Base-by-base conservation (phyloP, 805 yeast species). In the Candida silvatica region DNA sequence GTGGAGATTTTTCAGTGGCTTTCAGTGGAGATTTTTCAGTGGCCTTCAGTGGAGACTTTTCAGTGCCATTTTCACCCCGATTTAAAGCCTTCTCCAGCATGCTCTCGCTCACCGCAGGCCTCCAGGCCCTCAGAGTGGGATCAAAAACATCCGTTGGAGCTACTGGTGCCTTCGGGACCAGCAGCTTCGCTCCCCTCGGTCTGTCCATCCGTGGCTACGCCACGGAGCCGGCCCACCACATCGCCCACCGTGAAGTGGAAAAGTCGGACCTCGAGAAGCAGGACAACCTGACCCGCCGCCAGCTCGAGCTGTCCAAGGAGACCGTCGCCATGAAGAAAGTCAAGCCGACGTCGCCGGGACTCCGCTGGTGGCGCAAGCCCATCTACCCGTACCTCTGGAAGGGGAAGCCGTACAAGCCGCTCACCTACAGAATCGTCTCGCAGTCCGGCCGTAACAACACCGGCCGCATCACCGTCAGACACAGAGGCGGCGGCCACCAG, bases 401-500 rank as follows among this genome's bases (percentile, higher is more conserved):
- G 52, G 96, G 96, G 7, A 68, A 79, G 36, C 96, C 97, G 1
- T 62, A 81, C 38, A 68, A 69, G 53, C 76, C 77, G 30, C 68
- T 92, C 52, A 90, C 98, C 0, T 70, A 69, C 23, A 73, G 87
- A 14, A 74, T 73, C 51, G 73, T 77, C 51, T 71, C 74, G 37
- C 75, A 77, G 32, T 81, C 94, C 36, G 98, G 98, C 44, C 79
- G 98, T 64, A 88, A 90, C 58, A 68, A 81, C 59, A 66, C 81
- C 4, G 98, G 98, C 46, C 71, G 74, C 46, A 85, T 92, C 49
- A 86, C 95, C 4, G 81, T 85, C 31, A 76, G 98, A 55, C 96
- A 92, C 58, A 77, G 94, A 58, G 98, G 97, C 56, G 98, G 98
- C 50, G 97, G 97, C 24, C 92, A 83, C 57, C 84, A 83, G 58